Conservation (phyloP, 345 rosid genomes). For the Lagerstroemia speciosa region DNA sequence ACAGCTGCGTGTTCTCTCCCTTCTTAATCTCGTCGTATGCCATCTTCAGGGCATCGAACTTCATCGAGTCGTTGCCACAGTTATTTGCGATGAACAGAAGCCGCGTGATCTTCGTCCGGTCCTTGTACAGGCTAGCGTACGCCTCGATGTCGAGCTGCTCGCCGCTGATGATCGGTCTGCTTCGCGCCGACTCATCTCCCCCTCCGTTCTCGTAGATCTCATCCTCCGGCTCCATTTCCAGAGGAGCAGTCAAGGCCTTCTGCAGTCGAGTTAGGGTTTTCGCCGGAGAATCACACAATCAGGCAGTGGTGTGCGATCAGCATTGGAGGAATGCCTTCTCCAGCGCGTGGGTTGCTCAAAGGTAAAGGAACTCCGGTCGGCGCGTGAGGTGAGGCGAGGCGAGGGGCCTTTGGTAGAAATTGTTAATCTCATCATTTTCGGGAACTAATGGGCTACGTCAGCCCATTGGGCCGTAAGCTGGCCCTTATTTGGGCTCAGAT, state of each 20-base stretch:
- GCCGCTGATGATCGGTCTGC: conserved; percentile 59
- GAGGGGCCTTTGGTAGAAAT: too few species aligned
- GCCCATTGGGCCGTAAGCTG: neutral
- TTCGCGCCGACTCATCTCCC: conserved; percentile 34
- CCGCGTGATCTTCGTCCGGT: conserved; percentile 80
- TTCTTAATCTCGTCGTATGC: conserved; percentile 91
- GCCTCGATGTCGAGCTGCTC: conserved; percentile 93
- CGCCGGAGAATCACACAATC: neutral
- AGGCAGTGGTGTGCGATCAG: neutral
- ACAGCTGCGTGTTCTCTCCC: conserved; percentile 87
- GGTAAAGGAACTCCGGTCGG: too few species aligned
- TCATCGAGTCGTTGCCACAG: conserved; percentile 57
- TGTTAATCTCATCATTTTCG: too few species aligned
- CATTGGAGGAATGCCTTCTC: neutral
- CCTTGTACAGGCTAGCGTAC: conserved; percentile 76
- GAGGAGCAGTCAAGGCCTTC: neutral
- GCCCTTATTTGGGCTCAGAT: neutral
- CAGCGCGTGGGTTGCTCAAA: neutral
- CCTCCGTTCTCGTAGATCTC: conserved; percentile 57
- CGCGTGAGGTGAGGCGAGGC: too few species aligned
- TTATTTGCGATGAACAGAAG: conserved; percentile 73
- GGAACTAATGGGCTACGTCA: neutral
- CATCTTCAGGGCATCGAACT: conserved; percentile 80
- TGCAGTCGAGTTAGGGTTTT: conserved; percentile 2
- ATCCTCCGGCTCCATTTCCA: conserved; percentile 62